Evolutionary conservation across 2,329 filamentous ascomycete genomes (phyloP), one percentile per base, ranked within the genome.

Genomic region (Penicillium oxalicum): DNA sequence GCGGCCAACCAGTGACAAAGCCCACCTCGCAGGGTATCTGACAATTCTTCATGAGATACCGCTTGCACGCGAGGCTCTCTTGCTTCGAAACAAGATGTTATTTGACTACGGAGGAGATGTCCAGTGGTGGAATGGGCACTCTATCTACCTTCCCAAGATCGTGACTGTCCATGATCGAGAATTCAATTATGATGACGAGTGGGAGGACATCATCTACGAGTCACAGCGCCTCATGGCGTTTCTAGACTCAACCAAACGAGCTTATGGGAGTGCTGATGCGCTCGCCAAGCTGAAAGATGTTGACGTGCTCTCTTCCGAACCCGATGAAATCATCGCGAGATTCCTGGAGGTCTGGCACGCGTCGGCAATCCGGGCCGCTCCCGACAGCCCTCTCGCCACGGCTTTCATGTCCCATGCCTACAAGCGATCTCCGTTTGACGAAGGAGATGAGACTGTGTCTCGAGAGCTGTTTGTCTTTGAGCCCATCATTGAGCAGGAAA

Each of bases 21-120:
- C 78, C 49, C 79, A 80, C 57, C 66, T 83, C n/a, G 75, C 78
- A 27, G 76, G 76, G 4, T 67, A 83, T 18, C 59, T 85, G 38
- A 82, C 80, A 4, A 82, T 85, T 49, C 71, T 82, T n/a, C 79
- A 82, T 58, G 73, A 76, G 18, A 82, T 84, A 47, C 80, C 81
- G 3, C 65, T 78, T 28, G 77, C 76, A 18, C 73, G 80, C 48
- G 79, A 83, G 59, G 76, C 77, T 7, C 69, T 84, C 8, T 63
- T 84, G 9, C 62, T 74, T 36, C 70, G 75, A n/a, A 67, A 68
- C 6, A 65, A 73, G 26, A 57, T 70, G 5, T 63, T 74, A 25
- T 60, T 66, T 2, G 70, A 77, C 49, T 84, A 84, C 56, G 79
- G 78, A 38, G 63, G 75, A 45, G 75, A 82, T 50, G 56, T 70